These are phyloP conservation scores for Candida xyloterini DNA, from an alignment of 805 yeast genomes.

Conservation along the genomic window DNA sequence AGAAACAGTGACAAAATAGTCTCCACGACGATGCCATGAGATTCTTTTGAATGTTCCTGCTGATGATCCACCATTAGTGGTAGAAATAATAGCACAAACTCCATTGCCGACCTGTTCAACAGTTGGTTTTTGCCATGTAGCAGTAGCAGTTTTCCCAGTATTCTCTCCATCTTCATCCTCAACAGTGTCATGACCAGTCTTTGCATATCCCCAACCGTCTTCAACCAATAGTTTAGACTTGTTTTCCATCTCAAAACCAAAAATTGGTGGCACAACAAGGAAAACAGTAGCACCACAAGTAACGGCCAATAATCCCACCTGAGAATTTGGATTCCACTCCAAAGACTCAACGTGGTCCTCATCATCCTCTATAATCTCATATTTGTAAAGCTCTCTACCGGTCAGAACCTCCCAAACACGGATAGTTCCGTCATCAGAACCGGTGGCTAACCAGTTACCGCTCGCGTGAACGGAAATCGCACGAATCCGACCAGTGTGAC, in stretches of 20 bases:
- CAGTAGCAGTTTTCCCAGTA: slow-evolving; percentile 46
- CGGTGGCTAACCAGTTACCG: slow-evolving; percentile 96
- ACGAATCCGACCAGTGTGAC: slow-evolving; percentile 82
- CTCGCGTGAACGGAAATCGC: slow-evolving; percentile 80
- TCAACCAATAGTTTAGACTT: slow-evolving; percentile 75
- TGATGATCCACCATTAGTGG: slow-evolving; percentile 40
- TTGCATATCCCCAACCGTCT: slow-evolving; percentile 85
- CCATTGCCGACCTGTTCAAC: slow-evolving; percentile 59
- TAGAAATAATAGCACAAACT: slow-evolving; percentile 67
- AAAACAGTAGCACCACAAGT: slow-evolving; percentile 78
- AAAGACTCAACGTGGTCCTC: slow-evolving; percentile 79
- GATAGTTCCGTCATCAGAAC: slow-evolving; percentile 94
- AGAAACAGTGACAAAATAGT: slow-evolving; percentile 94
- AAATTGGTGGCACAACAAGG: slow-evolving; percentile 84
- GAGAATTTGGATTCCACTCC: slow-evolving; percentile 85
- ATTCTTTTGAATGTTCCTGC: slow-evolving; percentile 68
- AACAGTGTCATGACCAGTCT: slow-evolving; percentile 31
- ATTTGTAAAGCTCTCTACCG: slow-evolving; percentile 85
- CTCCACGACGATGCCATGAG: slow-evolving; percentile 97
- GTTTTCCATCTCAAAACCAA: slow-evolving; percentile 85
- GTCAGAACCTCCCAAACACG: slow-evolving; percentile 96
- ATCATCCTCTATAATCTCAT: slow-evolving; percentile 45
- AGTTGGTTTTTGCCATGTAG: slow-evolving; percentile 83
- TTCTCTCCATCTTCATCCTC: slow-evolving; percentile 24
- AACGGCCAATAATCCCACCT: slow-evolving; percentile 76